Evolutionary conservation across 768 basidiomycete species (phyloP).

Genomic region (Neoboletus magnificus): DNA sequence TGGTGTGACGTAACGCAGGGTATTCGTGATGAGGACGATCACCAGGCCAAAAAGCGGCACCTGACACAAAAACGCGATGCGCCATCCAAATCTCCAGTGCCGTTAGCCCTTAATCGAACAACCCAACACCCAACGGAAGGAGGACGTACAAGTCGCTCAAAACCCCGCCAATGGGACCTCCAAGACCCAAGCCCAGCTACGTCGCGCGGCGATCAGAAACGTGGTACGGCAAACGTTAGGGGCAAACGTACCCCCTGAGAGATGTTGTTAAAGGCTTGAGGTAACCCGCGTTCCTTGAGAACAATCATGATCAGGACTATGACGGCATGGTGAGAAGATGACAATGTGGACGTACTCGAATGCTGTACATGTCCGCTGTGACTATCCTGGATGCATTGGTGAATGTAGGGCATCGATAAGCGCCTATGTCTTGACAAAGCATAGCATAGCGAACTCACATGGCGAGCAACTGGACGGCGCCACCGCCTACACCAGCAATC

Average conservation of each 20-base stretch:
- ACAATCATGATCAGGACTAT: not conserved
- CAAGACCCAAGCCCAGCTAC: slow-evolving; percentile 24
- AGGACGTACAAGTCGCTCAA: slow-evolving; percentile 21
- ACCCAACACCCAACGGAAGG: not conserved
- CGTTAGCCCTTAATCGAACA: not conserved
- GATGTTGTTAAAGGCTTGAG: slow-evolving; percentile 44
- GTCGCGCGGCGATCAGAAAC: not conserved
- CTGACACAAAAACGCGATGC: slow-evolving; percentile 73
- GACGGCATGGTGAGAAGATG: not conserved
- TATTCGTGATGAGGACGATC: slow-evolving; percentile 49
- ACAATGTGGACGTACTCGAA: slow-evolving; percentile 8
- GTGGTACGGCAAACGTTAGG: not conserved
- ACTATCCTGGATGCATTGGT: slow-evolving; percentile 14
- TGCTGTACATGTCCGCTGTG: slow-evolving; percentile 20
- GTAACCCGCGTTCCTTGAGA: slow-evolving; percentile 10
- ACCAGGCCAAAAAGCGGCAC: slow-evolving; percentile 56
- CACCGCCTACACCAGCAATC: slow-evolving; percentile 24
- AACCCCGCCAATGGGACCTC: slow-evolving; percentile 22
- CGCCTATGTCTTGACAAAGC: not conserved
- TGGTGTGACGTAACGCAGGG: slow-evolving; percentile 61
- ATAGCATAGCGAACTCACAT: slow-evolving; percentile 11
- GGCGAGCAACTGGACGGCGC: slow-evolving; percentile 19
- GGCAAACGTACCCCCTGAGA: slow-evolving; percentile 12
- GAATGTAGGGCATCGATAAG: not conserved
- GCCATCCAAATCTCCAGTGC: slow-evolving; percentile 41